Evolutionary conservation across 148 eudicot genomes (phyloP).

Genomic region (Rhododendron griersonianum): DNA sequence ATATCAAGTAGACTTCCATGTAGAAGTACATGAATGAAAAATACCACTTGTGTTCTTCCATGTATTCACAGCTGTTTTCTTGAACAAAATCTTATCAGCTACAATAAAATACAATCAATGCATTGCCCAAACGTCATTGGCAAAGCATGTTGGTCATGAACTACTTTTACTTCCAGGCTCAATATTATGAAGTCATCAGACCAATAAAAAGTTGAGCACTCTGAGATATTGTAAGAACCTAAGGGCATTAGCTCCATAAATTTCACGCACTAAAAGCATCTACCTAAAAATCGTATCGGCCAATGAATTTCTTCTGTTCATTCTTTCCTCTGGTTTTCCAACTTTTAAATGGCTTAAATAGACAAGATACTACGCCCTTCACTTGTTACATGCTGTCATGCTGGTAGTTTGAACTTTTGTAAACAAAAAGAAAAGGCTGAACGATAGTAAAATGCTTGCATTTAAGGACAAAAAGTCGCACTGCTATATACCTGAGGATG

Average conservation of each 20-base stretch:
- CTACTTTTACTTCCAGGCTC: background rate
- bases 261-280: background rate
- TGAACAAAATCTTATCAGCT: no score
- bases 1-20: no score
- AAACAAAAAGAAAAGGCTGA: background rate
- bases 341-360: background rate
- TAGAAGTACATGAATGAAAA: no score
- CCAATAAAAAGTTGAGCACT: background rate
- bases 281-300: background rate
- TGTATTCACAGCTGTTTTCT: no score
- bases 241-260: background rate
- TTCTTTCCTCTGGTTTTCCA: background rate
- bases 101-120: no score
- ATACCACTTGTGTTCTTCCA: no score
- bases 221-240: background rate
- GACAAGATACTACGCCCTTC: background rate
- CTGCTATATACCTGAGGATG: conserved; percentile 55
- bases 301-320: background rate
- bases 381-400: background rate
- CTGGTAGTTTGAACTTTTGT: background rate
- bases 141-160: no score
- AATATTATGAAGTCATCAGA: background rate
- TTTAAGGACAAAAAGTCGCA: background rate
- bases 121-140: no score
- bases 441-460: background rate